A percentile compares a stretch with the other conserved stretches of the same genome.
Conservation (phyloP, 139 green algal species). For the Tetradesmus lagerheimii region DNA sequence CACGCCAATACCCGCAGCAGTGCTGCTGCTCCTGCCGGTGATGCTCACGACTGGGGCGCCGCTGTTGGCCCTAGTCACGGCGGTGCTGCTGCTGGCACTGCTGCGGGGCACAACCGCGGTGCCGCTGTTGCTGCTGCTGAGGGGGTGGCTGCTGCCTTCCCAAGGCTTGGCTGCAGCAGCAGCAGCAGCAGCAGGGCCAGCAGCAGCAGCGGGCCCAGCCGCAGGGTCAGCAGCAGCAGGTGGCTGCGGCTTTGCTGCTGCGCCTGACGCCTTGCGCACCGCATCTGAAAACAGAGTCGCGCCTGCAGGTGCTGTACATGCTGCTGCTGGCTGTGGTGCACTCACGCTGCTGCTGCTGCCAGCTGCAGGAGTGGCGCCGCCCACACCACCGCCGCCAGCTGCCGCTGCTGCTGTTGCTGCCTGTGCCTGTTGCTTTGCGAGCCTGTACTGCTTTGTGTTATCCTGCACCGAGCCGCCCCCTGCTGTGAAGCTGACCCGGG, state of each 20-base stretch:
- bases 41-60: background rate
- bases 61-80: background rate
- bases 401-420: slow-evolving; percentile 23
- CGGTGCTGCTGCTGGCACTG: slow-evolving; percentile 20
- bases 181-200: background rate
- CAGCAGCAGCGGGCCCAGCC: background rate
- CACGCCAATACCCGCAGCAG: background rate
- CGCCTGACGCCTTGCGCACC: background rate
- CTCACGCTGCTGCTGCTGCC: background rate
- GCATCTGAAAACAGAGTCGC: background rate
- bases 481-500: background rate
- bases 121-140: slow-evolving; percentile 6
- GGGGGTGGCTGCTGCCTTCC: background rate
- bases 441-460: background rate
- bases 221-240: background rate
- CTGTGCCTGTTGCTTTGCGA: slow-evolving; percentile 3
- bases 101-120: background rate
- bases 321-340: background rate
- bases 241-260: background rate
- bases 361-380: background rate
- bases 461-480: background rate
- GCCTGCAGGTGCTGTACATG: background rate
- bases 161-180: background rate
- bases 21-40: slow-evolving; percentile 8
- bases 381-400: background rate